Evolutionary conservation across 371 early-diverging fungal genomes (phyloP).

Genomic region (Zancudomyces culisetae): DNA sequence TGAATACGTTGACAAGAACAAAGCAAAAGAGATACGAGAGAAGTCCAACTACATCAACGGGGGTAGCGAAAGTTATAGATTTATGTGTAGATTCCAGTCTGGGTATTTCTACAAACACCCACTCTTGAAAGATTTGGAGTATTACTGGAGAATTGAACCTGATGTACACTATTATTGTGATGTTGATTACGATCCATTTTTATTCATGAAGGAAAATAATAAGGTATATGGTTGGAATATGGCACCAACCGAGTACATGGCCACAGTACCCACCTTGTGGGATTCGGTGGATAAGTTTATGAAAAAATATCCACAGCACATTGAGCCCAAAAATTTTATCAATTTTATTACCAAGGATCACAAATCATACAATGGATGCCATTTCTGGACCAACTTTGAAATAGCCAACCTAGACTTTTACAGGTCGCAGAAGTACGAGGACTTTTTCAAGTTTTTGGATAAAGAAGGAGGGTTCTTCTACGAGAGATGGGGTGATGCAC

Average conservation of each 20-base stretch:
- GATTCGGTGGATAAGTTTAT: slow-evolving; percentile 34
- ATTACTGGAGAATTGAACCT: slow-evolving; percentile 94
- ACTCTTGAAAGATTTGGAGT: slow-evolving; percentile 56
- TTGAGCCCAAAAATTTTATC: neutral
- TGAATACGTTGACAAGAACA: slow-evolving; percentile 38
- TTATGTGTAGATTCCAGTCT: slow-evolving; percentile 86
- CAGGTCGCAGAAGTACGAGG: slow-evolving; percentile 25
- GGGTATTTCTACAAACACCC: slow-evolving; percentile 77
- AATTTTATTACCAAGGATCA: neutral
- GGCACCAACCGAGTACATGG: slow-evolving; percentile 45
- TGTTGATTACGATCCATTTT: slow-evolving; percentile 76
- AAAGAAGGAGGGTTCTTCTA: slow-evolving; percentile 48
- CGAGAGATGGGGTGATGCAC: slow-evolving; percentile 51
- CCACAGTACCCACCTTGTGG: slow-evolving; percentile 71
- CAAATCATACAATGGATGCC: slow-evolving; percentile 14
- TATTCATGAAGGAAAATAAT: slow-evolving; percentile 25
- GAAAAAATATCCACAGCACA: neutral
- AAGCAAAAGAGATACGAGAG: slow-evolving; percentile 9
- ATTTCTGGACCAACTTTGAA: slow-evolving; percentile 27
- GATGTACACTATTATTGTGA: slow-evolving; percentile 73
- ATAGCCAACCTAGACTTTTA: slow-evolving; percentile 20
- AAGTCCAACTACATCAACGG: slow-evolving; percentile 19
- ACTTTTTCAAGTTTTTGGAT: slow-evolving; percentile 39
- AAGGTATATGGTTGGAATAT: slow-evolving; percentile 61
- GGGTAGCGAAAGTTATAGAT: slow-evolving; percentile 48